Evolutionary conservation across 2,329 filamentous ascomycete species (phyloP), one percentile per base, ranked within the genome.

Genomic region (Seiridium cupressi): DNA sequence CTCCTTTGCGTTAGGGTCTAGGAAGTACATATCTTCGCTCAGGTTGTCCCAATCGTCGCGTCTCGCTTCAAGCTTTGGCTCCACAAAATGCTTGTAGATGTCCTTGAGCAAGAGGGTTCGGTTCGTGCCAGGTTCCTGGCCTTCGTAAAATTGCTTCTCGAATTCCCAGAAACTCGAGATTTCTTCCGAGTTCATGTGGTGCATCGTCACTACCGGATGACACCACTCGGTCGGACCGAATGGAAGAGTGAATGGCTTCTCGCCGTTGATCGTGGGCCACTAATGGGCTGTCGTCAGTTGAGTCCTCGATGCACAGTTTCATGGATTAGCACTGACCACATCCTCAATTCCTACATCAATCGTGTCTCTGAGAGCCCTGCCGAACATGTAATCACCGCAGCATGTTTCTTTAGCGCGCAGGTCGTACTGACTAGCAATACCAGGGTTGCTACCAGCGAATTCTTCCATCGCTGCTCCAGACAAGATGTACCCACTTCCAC

Each of bases 261-360:
- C 81, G 62, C 81, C 82, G 63, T 85, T 84, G 64, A 84, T 76
- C 49, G 81, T 80, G 1, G 83, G 83, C 75, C 78, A 83, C 72
- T 82, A 62, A 42, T 9, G 18, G 18, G 18, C 18, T 26, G 49
- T 2, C 32, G 18, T 26, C 18, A 26, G 18, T 26, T 26, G 18
- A 26, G 18, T 26, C 18, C 18, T 26, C 18, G 18, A 26, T 26
- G 18, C 18, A 26, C 18, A 26, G 18, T 26, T 26, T 26, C 18
- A 26, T 26, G 18, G 18, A 26, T 26, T 10, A 66, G 55, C 11
- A 74, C 77, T 68, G 64, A 81, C 79, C 63, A 75, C 73, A 51
- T 80, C 71, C 7, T 74, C 69, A 1, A 85, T 71, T 1, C 64
- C 61, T 3, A 81, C 65, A 0, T 74, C 74, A n/a, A 79, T 72